Conservation (phyloP, 805 yeast genomes). For the Tetrapisispora nanseiensis region DNA sequence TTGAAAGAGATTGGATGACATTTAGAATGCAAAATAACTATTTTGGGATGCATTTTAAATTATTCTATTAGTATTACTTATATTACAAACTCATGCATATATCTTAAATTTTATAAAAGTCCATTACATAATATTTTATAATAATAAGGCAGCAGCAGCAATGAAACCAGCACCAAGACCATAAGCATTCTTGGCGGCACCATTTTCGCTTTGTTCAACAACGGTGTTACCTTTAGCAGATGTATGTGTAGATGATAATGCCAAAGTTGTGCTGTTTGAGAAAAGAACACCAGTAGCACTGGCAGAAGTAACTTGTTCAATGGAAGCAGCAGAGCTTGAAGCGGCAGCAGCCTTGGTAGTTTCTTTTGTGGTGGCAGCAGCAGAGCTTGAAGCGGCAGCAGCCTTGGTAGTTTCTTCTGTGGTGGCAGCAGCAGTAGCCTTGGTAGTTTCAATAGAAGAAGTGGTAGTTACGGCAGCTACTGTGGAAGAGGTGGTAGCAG, state of each 20-base stretch:
- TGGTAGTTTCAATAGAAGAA: background rate
- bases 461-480: slow-evolving; percentile 1
- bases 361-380: background rate
- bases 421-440: slow-evolving; percentile 1
- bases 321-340: background rate
- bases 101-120: background rate
- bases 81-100: background rate
- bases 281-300: background rate
- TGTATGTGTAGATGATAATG: background rate
- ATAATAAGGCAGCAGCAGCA: slow-evolving; percentile 6
- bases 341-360: slow-evolving; percentile 7
- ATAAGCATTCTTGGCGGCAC: slow-evolving; percentile 3
- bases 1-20: too few species aligned
- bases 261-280: background rate
- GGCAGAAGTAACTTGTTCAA: background rate
- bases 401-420: slow-evolving; percentile 11
- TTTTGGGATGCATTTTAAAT: background rate
- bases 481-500: slow-evolving; percentile 2
- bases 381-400: background rate
- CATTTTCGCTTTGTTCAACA: slow-evolving; percentile 7
- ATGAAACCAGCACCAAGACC: slow-evolving; percentile 6
- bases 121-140: slow-evolving; percentile 1
- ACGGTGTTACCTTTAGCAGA: background rate
- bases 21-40: too few species aligned
- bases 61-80: background rate